Base-by-base conservation (phyloP, 2,329 filamentous ascomycete genomes). In the Scedosporium aurantiacum region DNA sequence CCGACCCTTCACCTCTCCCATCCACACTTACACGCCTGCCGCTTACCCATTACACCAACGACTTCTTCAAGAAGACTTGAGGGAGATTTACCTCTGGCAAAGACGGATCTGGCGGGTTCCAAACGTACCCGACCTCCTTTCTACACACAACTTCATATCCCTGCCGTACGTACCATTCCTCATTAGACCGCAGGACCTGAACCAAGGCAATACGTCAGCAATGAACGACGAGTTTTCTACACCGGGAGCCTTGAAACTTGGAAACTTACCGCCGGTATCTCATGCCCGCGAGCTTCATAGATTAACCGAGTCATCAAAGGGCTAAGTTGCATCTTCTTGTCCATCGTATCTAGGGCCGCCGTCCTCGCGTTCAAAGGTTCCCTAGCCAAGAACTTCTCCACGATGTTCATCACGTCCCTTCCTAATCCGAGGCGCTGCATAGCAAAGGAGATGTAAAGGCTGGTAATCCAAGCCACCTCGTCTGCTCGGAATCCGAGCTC, bases 401-500 rank as follows among this genome's bases (percentile, higher is more conserved):
- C 65, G 41, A 69, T 65, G 4, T 64, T 66, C 72, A 77, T 77
- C 32, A 73, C 68, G 14, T 66, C 68, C 57, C 68, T 67, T 58
- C 74, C 74, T 23, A 73, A 68, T 4, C 75, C 74, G 41, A 68
- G 66, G 14, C 66, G 63, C 63, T 75, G 75, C 32, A 77, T 66
- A 1, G 69, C 69, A 60, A 69, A 69, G 45, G 75, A 77, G 61
- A 78, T 69, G 66, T 74, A 78, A 18, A 78, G 69, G 5, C 70
- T 70, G 58, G 74, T 73, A 32, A 76, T 66, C 74, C 75, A 77
- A 40, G 73, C 66, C 4, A 71, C 72, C 12, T 65, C 67, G 14
- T 66, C 63, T 10, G 63, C 58, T 18, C 70, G 69, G 40, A 75
- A 67, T 23, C 66, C 68, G 43, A 75, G 67, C 56, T 67, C 61